Conservation (phyloP, 1,139 yeast species). For the Taphrina flavorubra region DNA sequence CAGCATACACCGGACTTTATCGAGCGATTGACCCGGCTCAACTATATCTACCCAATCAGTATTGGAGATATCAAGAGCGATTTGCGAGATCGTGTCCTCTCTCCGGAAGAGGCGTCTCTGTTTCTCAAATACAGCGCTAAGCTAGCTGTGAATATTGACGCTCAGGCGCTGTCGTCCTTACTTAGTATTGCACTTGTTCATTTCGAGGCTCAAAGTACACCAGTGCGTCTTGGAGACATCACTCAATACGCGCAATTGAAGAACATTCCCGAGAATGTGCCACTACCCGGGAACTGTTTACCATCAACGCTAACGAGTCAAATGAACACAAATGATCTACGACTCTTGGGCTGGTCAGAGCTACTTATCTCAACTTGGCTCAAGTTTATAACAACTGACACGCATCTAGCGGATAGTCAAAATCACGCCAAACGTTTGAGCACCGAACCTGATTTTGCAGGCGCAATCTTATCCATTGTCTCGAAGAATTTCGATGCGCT, state of each 20-base stretch:
- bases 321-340: conserved; percentile 46
- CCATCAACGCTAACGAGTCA: conserved; percentile 48
- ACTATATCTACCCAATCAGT: conserved; percentile 48
- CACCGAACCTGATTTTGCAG: conserved; percentile 49
- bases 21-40: conserved; percentile 48
- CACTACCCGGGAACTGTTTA: conserved; percentile 52
- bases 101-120: conserved; percentile 42
- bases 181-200: conserved; percentile 45
- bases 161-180: conserved; percentile 39
- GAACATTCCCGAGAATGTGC: conserved; percentile 48
- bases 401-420: background rate
- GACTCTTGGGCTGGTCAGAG: conserved; percentile 49
- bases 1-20: conserved; percentile 49
- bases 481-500: conserved; percentile 49
- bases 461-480: conserved; percentile 48
- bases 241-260: conserved; percentile 47
- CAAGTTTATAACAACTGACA: conserved; percentile 45
- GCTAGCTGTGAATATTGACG: conserved; percentile 40
- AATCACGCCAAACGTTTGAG: conserved; percentile 46
- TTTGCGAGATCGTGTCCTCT: conserved; percentile 48
- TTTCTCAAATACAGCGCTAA: conserved; percentile 45
- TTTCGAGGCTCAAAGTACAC: conserved; percentile 44
- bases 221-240: conserved; percentile 47
- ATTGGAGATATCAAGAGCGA: conserved; percentile 49
- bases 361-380: conserved; percentile 50